Conservation (phyloP, 257 asterid species). For the Nicotiana tomentosiformis region DNA sequence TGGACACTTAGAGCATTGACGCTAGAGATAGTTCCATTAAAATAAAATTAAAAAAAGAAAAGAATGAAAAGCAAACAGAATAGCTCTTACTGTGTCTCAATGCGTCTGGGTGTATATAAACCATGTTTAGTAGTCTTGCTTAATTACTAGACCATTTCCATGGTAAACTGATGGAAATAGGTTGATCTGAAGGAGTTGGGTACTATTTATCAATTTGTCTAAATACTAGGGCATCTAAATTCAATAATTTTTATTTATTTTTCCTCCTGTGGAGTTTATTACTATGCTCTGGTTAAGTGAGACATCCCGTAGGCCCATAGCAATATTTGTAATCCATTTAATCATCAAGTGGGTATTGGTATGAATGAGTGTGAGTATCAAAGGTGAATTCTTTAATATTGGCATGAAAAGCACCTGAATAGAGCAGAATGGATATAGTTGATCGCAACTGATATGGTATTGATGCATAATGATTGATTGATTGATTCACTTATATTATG, state of each 20-base stretch:
- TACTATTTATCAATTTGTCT: background rate
- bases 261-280: background rate
- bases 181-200: background rate
- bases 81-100: background rate
- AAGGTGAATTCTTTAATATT: background rate
- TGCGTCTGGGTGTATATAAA: background rate
- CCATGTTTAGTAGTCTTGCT: background rate
- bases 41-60: background rate
- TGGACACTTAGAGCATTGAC: background rate
- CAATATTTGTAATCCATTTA: background rate
- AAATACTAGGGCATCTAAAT: background rate
- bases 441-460: background rate
- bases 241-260: background rate
- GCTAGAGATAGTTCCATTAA: background rate
- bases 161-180: background rate
- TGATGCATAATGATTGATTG: background rate
- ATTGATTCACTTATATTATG: too few relatives aligned
- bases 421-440: background rate
- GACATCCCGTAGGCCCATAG: background rate
- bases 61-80: background rate
- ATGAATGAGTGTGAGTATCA: background rate
- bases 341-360: background rate
- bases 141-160: background rate
- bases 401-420: background rate
- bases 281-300: background rate